Evolutionary conservation across 345 rosid genomes (phyloP).

Genomic region (Mallotus nudiflorus): DNA sequence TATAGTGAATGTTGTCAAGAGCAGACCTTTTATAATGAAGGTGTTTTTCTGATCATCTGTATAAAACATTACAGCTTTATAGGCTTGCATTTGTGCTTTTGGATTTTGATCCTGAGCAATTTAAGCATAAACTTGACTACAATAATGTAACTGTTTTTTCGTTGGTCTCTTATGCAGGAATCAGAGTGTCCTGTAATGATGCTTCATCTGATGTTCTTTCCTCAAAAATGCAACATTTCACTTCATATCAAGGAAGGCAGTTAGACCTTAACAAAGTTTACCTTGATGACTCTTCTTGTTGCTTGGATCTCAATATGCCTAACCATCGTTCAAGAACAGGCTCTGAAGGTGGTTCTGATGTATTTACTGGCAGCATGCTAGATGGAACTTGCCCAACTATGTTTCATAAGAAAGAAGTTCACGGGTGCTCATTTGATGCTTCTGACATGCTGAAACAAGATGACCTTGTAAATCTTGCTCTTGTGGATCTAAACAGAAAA

Average conservation of each 20-base stretch:
- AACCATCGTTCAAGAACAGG: conserved; percentile 23
- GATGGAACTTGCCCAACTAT: conserved; percentile 17
- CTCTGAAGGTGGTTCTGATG: conserved; percentile 19
- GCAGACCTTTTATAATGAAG: conserved; percentile 23
- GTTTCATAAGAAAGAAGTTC: conserved; percentile 10
- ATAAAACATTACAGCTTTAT: neutral
- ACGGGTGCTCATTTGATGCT: conserved; percentile 9
- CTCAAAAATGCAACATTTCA: conserved; percentile 15
- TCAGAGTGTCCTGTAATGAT: conserved; percentile 9
- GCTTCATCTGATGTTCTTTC: conserved; percentile 5
- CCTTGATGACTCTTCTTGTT: conserved; percentile 33
- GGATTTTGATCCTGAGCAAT: conserved; percentile 8
- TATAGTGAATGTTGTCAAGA: conserved; percentile 22
- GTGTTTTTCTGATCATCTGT: conserved; percentile 17
- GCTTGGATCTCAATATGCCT: conserved; percentile 21
- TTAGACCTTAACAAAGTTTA: conserved; percentile 45
- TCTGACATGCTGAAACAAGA: conserved; percentile 17
- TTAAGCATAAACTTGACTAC: neutral
- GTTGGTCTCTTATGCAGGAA: conserved; percentile 27
- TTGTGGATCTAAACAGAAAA: conserved; percentile 7
- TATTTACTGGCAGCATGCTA: conserved; percentile 5
- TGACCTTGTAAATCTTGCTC: conserved; percentile 11
- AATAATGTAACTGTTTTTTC: neutral
- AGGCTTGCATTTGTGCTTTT: neutral
- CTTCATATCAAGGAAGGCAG: conserved; percentile 15